These are phyloP conservation scores for Coemansia sp. DNA, from an alignment of 192 early-diverging fungal species.

Conservation along the genomic window DNA sequence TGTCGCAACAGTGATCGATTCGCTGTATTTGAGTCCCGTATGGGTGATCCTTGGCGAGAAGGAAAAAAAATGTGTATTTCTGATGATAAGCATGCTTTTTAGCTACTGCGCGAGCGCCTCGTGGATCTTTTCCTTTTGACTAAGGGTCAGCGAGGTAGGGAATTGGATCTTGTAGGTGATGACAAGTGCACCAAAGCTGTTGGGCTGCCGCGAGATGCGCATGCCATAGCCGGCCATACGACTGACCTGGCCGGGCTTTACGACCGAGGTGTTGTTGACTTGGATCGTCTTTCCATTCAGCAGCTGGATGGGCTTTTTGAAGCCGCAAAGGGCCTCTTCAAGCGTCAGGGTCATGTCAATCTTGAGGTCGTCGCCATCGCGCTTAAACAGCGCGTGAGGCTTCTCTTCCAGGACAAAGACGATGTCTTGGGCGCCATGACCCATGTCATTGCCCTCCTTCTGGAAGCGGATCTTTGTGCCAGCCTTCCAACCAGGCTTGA, in stretches of 20 bases:
- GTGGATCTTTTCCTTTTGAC: conserved; percentile 69
- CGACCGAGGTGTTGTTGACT: conserved; percentile 62
- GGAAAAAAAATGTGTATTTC: background rate
- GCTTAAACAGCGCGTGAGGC: conserved; percentile 81
- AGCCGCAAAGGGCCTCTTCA: conserved; percentile 76
- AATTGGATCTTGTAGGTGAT: conserved; percentile 79
- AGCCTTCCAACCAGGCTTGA: conserved; percentile 97
- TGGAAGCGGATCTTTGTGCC: conserved; percentile 95
- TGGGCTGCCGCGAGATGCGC: conserved; percentile 85
- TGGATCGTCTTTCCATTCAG: conserved; percentile 73
- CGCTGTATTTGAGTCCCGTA: background rate
- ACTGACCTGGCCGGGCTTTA: conserved; percentile 75
- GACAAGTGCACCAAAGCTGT: conserved; percentile 84
- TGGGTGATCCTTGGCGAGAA: background rate
- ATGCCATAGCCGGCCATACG: conserved; percentile 83
- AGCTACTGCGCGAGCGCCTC: conserved; percentile 35
- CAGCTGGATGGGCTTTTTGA: conserved; percentile 68
- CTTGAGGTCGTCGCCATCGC: conserved; percentile 83
- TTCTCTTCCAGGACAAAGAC: conserved; percentile 95
- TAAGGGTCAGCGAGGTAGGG: conserved; percentile 65
- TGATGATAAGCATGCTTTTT: too few relatives aligned
- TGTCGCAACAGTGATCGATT: background rate
- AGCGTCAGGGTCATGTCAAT: conserved; percentile 66
- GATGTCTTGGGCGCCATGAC: conserved; percentile 84
- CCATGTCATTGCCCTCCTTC: conserved; percentile 84